Evolutionary conservation across 768 basidiomycete species (phyloP).

Genomic region (Amanita rubescens): DNA sequence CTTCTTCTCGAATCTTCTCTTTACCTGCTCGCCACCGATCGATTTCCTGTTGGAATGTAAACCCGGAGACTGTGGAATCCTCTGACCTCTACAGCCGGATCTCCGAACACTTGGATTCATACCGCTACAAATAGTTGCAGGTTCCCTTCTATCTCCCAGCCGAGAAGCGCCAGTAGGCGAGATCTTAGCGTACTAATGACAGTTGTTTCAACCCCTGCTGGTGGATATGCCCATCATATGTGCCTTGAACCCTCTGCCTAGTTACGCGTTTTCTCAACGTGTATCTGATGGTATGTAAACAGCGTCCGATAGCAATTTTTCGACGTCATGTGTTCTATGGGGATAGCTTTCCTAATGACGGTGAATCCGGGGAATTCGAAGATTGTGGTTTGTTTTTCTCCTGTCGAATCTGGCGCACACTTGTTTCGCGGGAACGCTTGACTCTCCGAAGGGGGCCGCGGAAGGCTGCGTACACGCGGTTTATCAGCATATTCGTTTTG

Average conservation of each 20-base stretch:
- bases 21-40: neutral
- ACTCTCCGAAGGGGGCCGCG: neutral
- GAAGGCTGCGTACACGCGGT: neutral
- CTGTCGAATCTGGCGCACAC: neutral
- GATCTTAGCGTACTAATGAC: neutral
- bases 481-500: neutral
- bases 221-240: slow-evolving; percentile 4
- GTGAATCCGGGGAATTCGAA: neutral
- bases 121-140: neutral
- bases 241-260: slow-evolving; percentile 4
- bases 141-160: slow-evolving; percentile 2
- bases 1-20: neutral
- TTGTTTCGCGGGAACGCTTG: neutral
- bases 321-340: neutral
- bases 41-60: neutral
- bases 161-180: neutral
- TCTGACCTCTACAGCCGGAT: neutral
- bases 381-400: neutral
- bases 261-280: slow-evolving; percentile 7
- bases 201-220: slow-evolving; percentile 2
- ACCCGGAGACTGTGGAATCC: neutral
- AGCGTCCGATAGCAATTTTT: neutral
- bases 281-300: neutral
- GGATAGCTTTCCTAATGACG: neutral
- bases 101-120: neutral